Conservation (phyloP, 2,329 filamentous ascomycete species). For the Keithomyces neogunnii region DNA sequence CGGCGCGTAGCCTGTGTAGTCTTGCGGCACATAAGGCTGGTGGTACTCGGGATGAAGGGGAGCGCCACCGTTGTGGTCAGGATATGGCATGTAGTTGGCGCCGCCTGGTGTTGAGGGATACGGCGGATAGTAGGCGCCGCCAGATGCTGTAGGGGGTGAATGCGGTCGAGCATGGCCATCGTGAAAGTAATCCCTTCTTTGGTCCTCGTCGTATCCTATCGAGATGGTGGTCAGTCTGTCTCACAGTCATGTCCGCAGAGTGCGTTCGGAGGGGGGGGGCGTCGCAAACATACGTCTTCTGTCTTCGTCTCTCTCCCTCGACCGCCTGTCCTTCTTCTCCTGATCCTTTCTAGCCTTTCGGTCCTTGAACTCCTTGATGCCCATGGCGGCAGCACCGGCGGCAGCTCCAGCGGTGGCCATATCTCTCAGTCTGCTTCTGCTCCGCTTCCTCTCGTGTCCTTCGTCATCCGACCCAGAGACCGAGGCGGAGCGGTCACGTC, state of each 20-base stretch:
- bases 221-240: constrained; percentile 1
- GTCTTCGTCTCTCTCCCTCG: constrained; percentile 21
- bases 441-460: constrained; percentile 34
- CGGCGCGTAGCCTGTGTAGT: constrained; percentile 32
- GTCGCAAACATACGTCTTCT: constrained; percentile 12
- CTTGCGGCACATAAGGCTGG: constrained; percentile 32
- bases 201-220: constrained; percentile 28
- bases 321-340: constrained; percentile 28
- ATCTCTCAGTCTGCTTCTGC: constrained; percentile 44
- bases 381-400: constrained; percentile 54
- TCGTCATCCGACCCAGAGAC: constrained; percentile 22
- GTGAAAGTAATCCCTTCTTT: constrained; percentile 26
- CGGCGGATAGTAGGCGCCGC: constrained; percentile 40
- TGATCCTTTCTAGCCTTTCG: constrained; percentile 28
- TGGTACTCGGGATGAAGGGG: constrained; percentile 20
- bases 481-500: constrained; percentile 27
- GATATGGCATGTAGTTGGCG: constrained; percentile 11
- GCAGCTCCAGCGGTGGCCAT: constrained; percentile 47
- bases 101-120: constrained; percentile 22
- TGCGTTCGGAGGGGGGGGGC: too few relatives aligned
- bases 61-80: constrained; percentile 19
- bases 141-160: constrained; percentile 42
- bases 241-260: background rate
- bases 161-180: constrained; percentile 25
- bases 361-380: constrained; percentile 52